phyloP scores from a whole-genome alignment of 2,329 filamentous ascomycete species.

The Sporothrix phasma region DNA sequence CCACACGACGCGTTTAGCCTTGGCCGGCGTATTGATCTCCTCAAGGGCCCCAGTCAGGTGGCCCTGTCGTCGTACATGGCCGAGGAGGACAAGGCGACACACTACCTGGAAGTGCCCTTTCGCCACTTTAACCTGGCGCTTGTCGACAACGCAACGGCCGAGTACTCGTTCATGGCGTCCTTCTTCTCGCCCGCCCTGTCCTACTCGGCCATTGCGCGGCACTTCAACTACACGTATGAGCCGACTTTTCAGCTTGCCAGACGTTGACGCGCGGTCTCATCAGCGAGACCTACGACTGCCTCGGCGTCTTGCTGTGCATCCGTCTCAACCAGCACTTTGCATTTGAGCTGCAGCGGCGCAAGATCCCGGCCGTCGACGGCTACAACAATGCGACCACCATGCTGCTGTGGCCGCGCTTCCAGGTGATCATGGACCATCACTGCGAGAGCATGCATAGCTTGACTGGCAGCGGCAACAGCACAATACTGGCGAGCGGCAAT shows the following conservation, averaged over 20 bases:
- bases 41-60: constrained; percentile 61
- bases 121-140: constrained; percentile 90
- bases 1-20: constrained; percentile 83
- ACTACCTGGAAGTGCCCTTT: constrained; percentile 86
- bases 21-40: constrained; percentile 72
- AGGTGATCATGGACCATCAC: constrained; percentile 87
- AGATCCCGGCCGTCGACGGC: constrained; percentile 76
- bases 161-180: constrained; percentile 85
- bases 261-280: constrained; percentile 65
- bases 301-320: constrained; percentile 85
- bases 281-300: constrained; percentile 66
- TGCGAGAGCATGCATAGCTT: constrained; percentile 70
- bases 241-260: constrained; percentile 76
- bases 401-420: constrained; percentile 92
- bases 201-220: constrained; percentile 67
- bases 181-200: constrained; percentile 77
- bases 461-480: constrained; percentile 32
- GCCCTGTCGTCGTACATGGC: constrained; percentile 82
- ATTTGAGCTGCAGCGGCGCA: constrained; percentile 85
- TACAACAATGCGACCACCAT: constrained; percentile 95
- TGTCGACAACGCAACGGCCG: constrained; percentile 85
- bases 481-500: constrained; percentile 18
- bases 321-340: constrained; percentile 88
- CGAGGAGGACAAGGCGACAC: constrained; percentile 69
- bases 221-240: constrained; percentile 81